phyloP scores from a whole-genome alignment of 257 asterid species.

The Solanum paucissectum region DNA sequence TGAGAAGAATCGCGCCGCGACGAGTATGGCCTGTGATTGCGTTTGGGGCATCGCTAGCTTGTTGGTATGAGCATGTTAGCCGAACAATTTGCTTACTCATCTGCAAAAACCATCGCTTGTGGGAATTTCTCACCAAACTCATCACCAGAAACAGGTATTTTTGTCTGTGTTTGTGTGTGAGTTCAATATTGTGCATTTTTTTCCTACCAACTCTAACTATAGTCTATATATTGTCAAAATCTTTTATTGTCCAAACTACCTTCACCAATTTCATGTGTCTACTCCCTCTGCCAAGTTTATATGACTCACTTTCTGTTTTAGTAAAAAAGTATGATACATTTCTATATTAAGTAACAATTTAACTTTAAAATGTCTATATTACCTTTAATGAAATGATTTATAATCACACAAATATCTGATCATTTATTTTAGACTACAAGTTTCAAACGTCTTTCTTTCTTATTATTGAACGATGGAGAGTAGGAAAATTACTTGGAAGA shows the following conservation, averaged over 20 bases:
- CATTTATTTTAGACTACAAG: not conserved
- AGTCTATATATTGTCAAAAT: not conserved
- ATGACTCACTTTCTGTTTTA: not conserved
- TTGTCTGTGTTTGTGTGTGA: slow-evolving; percentile 25
- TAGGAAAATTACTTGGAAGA: not conserved
- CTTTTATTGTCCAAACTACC: not conserved
- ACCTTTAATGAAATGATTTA: not conserved
- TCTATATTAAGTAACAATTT: too few species aligned
- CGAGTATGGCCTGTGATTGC: slow-evolving; percentile 77
- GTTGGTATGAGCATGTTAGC: slow-evolving; percentile 92
- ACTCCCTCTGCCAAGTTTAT: too few species aligned
- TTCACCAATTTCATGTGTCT: not conserved
- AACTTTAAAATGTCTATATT: too few species aligned
- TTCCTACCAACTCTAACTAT: not conserved
- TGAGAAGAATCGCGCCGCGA: slow-evolving; percentile 86
- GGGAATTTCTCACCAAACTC: slow-evolving; percentile 80
- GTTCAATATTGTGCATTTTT: not conserved
- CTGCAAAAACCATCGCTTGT: slow-evolving; percentile 78
- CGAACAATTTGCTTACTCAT: slow-evolving; percentile 71
- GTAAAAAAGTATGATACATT: too few species aligned
- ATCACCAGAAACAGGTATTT: slow-evolving; percentile 72
- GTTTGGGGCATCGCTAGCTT: slow-evolving; percentile 80
- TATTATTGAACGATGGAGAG: not conserved
- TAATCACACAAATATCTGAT: too few species aligned
- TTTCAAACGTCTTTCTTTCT: not conserved